phyloP scores from a whole-genome alignment of 176 grass and related monocot species.

The Otatea glauca region DNA sequence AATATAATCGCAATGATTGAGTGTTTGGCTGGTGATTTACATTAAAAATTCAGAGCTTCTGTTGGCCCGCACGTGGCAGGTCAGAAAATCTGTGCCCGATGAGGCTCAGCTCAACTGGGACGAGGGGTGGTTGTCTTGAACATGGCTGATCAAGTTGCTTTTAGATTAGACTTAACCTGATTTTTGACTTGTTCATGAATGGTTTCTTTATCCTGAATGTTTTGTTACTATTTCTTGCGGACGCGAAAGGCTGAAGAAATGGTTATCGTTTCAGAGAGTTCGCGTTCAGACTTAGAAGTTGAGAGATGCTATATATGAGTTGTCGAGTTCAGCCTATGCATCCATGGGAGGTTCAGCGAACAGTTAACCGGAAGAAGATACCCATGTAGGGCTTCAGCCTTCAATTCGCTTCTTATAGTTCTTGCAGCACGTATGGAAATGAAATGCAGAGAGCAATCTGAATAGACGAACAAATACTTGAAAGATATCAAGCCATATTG shows the following conservation, averaged over 20 bases:
- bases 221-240: not conserved
- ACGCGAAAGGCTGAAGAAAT: not conserved
- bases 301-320: not conserved
- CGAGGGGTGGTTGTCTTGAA: not conserved
- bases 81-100: not conserved
- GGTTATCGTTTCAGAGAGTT: not conserved
- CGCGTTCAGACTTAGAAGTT: not conserved
- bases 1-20: conserved; percentile 28
- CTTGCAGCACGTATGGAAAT: not conserved
- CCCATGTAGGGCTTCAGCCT: not conserved
- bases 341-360: not conserved
- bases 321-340: not conserved
- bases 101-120: not conserved
- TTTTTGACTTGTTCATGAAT: conserved; percentile 27
- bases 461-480: not conserved
- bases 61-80: conserved; percentile 34
- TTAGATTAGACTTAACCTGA: conserved; percentile 5
- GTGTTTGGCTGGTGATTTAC: no score
- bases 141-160: conserved; percentile 20
- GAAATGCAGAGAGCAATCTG: not conserved
- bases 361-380: not conserved
- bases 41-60: no score
- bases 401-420: not conserved
- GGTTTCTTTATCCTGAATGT: not conserved
- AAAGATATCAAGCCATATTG: not conserved